Evolutionary conservation across 2,329 filamentous ascomycete genomes (phyloP).

Genomic region (Tympanopsis confertula): DNA sequence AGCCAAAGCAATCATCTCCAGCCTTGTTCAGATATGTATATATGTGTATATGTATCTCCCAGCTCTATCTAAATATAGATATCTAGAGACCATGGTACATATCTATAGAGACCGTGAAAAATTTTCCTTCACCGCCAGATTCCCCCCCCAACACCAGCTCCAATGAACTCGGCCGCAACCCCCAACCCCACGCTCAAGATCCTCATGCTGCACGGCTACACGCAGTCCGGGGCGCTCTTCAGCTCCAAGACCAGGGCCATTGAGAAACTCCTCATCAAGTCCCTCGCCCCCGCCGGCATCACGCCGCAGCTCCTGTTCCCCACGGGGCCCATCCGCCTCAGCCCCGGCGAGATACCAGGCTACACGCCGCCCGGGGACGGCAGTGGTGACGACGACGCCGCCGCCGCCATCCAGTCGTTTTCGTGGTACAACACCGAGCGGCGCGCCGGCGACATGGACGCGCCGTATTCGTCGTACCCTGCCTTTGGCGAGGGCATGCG

Average conservation of each 20-base stretch:
- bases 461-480: slow-evolving; percentile 41
- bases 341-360: slow-evolving; percentile 57
- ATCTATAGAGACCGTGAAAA: no score
- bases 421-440: slow-evolving; percentile 73
- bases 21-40: no score
- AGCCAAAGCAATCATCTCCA: no score
- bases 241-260: slow-evolving; percentile 78
- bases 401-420: slow-evolving; percentile 53
- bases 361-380: slow-evolving; percentile 36
- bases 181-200: no score
- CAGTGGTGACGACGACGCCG: slow-evolving; percentile 25
- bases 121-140: no score
- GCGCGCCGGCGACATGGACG: slow-evolving; percentile 29
- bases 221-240: slow-evolving; percentile 79
- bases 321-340: slow-evolving; percentile 54
- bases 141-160: no score
- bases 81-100: no score
- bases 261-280: slow-evolving; percentile 67
- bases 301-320: slow-evolving; percentile 52
- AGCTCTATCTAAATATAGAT: no score
- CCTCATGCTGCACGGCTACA: slow-evolving; percentile 78
- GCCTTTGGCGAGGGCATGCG: slow-evolving; percentile 59
- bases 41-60: no score
- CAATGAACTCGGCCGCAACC: no score
- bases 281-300: slow-evolving; percentile 48